Base-by-base conservation (phyloP, 2,329 filamentous ascomycete genomes). In the Cadophora luteo-olivacea region DNA sequence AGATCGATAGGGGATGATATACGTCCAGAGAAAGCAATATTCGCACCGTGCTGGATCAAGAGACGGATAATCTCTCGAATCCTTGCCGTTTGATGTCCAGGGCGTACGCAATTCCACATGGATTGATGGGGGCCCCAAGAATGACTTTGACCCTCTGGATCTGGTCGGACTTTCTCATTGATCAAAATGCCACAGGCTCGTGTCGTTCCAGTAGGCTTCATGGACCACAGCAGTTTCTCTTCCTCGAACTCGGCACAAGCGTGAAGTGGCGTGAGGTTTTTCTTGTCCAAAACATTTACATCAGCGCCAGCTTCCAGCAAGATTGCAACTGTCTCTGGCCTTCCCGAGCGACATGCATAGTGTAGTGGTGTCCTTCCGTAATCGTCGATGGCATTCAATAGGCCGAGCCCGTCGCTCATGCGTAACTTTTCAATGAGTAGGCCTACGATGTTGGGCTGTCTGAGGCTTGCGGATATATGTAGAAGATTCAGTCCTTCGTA, bases 401-500 rank as follows among this genome's bases (percentile, higher is more conserved):
- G n/a, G 45, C 49, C 19, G 0, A 14, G n/a, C 6, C 29, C 51
- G 4, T 55, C 48, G 19, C 60, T 25, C 5, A 9, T 32, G 6
- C 25, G 12, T 19, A 66, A 66, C 14, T 66, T 64, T 3, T 70
- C 66, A 4, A 70, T 24, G 12, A 72, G 32, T 16, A 70, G 38
- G 11, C 66, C 70, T 0, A 82, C 70, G 1, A 77, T 74, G 25
- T 82, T 82, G 52, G 70, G 72, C 48, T 79, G 70, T 29, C 79
- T 71, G 4, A 72, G 68, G 14, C 77, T 75, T 4, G 79, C 75
- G 1, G 82, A 80, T 22, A 84, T 65, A 58, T 84, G 82, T 3
- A 85, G 74, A 5, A 79, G 73, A 4, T 77, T 82, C 55, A 79
- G 71, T 0, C 79, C 79, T 7, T 81, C 76, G 4, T 75, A 14